Conservation (phyloP, 148 eudicot genomes). For the Euryodendron excelsum region DNA sequence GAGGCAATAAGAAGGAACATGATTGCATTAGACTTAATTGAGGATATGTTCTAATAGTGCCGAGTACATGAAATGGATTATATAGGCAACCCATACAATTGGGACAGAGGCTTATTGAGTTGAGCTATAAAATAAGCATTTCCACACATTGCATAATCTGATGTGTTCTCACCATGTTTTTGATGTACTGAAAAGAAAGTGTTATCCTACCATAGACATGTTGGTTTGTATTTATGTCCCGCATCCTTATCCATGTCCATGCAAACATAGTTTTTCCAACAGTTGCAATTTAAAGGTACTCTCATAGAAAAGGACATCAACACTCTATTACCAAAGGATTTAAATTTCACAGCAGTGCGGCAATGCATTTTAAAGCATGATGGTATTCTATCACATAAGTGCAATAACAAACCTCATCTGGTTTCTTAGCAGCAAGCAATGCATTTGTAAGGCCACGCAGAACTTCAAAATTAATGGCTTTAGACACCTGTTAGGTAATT, state of each 20-base stretch:
- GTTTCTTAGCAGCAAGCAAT: conserved; percentile 81
- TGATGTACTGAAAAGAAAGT: not conserved
- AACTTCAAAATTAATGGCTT: conserved; percentile 64
- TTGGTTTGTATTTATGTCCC: not conserved
- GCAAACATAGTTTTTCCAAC: not conserved
- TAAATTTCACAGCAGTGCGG: not conserved
- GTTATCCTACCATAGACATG: not conserved
- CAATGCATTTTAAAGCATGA: not conserved
- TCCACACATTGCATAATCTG: not conserved
- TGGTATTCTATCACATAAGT: not conserved
- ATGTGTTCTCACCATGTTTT: not conserved
- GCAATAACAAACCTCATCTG: conserved; percentile 68
- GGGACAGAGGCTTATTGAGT: not conserved
- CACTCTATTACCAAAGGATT: not conserved
- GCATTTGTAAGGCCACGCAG: conserved; percentile 91
- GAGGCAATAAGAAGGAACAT: too few species aligned
- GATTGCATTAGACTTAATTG: too few species aligned
- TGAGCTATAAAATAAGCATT: not conserved
- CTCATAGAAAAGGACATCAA: not conserved
- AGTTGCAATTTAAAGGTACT: not conserved
- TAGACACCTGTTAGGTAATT: conserved; percentile 48
- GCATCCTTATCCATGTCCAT: not conserved
- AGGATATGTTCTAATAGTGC: not conserved
- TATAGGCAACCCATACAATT: not conserved
- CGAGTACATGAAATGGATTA: not conserved